Conservation (phyloP, 2,329 filamentous ascomycete genomes). For the Fusarium brachygibbosum region DNA sequence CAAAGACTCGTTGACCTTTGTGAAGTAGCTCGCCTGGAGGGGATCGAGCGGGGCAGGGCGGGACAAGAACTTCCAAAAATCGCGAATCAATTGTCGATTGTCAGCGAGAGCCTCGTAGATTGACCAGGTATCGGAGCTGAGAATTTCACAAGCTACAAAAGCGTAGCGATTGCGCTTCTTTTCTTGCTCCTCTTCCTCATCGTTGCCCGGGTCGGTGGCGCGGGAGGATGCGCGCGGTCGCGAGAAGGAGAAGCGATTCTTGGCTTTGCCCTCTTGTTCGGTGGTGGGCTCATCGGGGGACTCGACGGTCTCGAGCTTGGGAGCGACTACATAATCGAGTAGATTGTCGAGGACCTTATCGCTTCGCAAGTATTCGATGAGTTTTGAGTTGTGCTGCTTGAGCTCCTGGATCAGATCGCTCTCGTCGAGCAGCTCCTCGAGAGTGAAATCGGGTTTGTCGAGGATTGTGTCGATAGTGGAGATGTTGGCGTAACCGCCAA, state of each 20-base stretch:
- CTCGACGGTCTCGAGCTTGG: conserved; percentile 72
- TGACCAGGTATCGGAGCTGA: conserved; percentile 97
- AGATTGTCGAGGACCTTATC: conserved; percentile 86
- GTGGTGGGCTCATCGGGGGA: conserved; percentile 65
- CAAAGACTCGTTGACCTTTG: conserved; percentile 97
- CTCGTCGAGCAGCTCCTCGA: conserved; percentile 97
- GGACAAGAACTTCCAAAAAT: conserved; percentile 93
- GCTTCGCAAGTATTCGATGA: conserved; percentile 94
- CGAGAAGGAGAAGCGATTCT: conserved; percentile 62
- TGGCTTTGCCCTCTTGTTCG: conserved; percentile 64
- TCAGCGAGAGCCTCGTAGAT: conserved; percentile 94
- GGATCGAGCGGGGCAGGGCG: conserved; percentile 89
- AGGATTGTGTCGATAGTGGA: conserved; percentile 97
- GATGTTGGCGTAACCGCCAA: conserved; percentile 98
- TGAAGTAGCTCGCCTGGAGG: conserved; percentile 96
- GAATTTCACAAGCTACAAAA: conserved; percentile 90
- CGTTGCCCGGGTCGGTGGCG: conserved; percentile 61
- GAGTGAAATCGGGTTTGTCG: conserved; percentile 94
- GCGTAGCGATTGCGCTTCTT: conserved; percentile 94
- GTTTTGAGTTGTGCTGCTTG: conserved; percentile 97
- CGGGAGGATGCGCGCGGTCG: conserved; percentile 68
- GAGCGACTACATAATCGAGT: conserved; percentile 91
- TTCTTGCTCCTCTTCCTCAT: conserved; percentile 81
- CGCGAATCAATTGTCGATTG: conserved; percentile 80
- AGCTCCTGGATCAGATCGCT: conserved; percentile 96